Base-by-base conservation (phyloP, 2,329 filamentous ascomycete species). In the Passalora sequoiae region DNA sequence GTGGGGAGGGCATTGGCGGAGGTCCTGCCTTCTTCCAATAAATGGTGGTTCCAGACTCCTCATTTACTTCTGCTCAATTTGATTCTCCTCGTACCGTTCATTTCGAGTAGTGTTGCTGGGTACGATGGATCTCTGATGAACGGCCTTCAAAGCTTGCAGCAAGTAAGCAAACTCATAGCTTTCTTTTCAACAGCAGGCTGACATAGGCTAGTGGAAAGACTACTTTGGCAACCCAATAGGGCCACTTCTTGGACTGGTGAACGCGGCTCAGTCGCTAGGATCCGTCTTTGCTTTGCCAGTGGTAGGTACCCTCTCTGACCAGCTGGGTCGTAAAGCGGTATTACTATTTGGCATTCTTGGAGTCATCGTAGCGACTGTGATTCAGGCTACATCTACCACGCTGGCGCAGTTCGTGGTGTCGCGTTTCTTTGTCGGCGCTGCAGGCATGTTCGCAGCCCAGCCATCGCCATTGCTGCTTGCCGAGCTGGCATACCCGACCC, bases 401-500 rank as follows among this genome's bases (percentile, higher is more conserved):
- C 60, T 70, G 35, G 58, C 58, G 2, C 66, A 71, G 63, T 73
- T 72, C 53, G 66, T 71, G 43, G 66, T 65, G 15, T 65, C 67
- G n/a, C 63, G 65, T 16, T 62, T 66, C 22, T 58, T 67, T 40
- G 48, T 70, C 19, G 61, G 65, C 7, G 66, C 66, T 39, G 65
- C 65, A 39, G 63, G 66, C 36, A 67, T 67, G 43, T 65, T 73
- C 49, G 65, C 69, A 5, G 57, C 60, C 41, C 54, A 55, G 20
- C 40, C 58, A 6, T 56, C 54, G 5, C 59, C 60, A 21, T 51
- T 62, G 8, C 51, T 62, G n/a, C 53, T 62, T 30, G 59, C 57
- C 3, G 72, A 75, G 56, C 55, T 75, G 37, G 67, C 66, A 6
- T 70, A 74, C 50, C 71, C 72, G 39, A 69, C 72, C 46, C 70